Conservation (phyloP, 2,329 filamentous ascomycete species). For the Emmonsia crescens region DNA sequence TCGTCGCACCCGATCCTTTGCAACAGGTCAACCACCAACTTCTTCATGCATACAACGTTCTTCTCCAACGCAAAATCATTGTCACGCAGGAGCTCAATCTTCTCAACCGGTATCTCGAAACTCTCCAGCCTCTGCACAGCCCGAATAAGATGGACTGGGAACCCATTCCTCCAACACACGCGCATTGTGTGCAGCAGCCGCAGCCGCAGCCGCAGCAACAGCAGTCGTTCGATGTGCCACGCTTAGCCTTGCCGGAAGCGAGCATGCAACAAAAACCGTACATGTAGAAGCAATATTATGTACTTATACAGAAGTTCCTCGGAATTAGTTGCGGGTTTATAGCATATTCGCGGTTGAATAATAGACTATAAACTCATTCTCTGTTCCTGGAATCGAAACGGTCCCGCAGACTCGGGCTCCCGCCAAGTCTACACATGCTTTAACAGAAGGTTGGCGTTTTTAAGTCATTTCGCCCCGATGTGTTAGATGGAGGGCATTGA, state of each 20-base stretch:
- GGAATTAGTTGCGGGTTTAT: neutral
- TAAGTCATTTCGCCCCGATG: neutral
- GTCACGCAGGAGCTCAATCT: neutral
- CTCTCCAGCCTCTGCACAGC: neutral
- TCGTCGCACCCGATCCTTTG: neutral
- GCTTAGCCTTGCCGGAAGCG: neutral
- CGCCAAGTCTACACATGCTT: neutral
- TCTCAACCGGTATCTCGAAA: neutral
- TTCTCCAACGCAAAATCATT: neutral
- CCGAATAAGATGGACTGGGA: constrained; percentile 1
- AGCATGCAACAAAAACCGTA: neutral
- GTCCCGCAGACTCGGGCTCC: neutral
- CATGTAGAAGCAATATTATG: neutral
- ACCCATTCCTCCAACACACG: neutral
- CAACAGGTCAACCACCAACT: neutral
- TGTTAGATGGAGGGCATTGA: neutral
- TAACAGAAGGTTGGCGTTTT: neutral
- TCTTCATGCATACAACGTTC: neutral
- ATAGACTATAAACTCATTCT: neutral
- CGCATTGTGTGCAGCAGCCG: neutral
- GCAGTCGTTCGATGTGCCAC: neutral
- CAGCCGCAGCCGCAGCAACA: neutral
- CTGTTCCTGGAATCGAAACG: neutral
- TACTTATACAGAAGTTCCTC: neutral
- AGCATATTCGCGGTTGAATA: neutral